phyloP scores from a whole-genome alignment of 2,329 filamentous ascomycete genomes.

The Teratosphaeria viscida region DNA sequence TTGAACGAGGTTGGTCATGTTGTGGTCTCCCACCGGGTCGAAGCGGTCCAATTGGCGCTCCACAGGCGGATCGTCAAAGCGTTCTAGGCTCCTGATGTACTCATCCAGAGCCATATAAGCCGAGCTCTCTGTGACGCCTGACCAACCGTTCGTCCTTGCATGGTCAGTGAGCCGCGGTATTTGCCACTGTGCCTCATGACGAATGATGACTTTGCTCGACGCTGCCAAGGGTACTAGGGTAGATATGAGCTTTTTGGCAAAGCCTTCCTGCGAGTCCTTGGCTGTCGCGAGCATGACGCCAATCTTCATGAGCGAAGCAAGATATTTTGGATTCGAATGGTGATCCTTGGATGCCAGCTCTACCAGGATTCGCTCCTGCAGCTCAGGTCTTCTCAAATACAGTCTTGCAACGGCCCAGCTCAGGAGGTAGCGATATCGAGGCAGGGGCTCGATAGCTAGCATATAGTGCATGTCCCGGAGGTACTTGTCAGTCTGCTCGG shows the following conservation, averaged over 20 bases:
- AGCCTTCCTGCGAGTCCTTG: slow-evolving; percentile 26
- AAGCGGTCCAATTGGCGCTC: slow-evolving; percentile 31
- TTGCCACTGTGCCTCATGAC: slow-evolving; percentile 43
- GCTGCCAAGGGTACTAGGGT: slow-evolving; percentile 34
- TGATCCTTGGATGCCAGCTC: slow-evolving; percentile 32
- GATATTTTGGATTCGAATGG: slow-evolving; percentile 37
- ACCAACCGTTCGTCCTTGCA: slow-evolving; percentile 28
- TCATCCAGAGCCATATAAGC: slow-evolving; percentile 33
- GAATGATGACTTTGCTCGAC: slow-evolving; percentile 42
- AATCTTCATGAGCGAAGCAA: slow-evolving; percentile 39
- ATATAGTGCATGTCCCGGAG: slow-evolving; percentile 30
- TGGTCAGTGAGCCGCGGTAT: slow-evolving; percentile 35
- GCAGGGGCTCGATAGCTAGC: slow-evolving; percentile 36
- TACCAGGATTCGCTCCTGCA: slow-evolving; percentile 25
- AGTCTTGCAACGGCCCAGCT: slow-evolving; percentile 40
- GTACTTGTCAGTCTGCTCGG: slow-evolving; percentile 20
- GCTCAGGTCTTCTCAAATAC: slow-evolving; percentile 26
- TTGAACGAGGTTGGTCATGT: slow-evolving; percentile 34
- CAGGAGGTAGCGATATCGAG: slow-evolving; percentile 36
- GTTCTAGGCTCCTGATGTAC: slow-evolving; percentile 34
- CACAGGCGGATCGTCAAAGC: slow-evolving; percentile 30
- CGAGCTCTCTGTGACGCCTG: slow-evolving; percentile 27
- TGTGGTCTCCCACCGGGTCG: slow-evolving; percentile 34
- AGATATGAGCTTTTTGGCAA: slow-evolving; percentile 30
- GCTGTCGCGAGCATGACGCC: slow-evolving; percentile 32